Percentiles rank a stretch among this genome's conserved stretches.
Conservation (phyloP, 164 flowering plant species). For the Cinnamomum micranthum region DNA sequence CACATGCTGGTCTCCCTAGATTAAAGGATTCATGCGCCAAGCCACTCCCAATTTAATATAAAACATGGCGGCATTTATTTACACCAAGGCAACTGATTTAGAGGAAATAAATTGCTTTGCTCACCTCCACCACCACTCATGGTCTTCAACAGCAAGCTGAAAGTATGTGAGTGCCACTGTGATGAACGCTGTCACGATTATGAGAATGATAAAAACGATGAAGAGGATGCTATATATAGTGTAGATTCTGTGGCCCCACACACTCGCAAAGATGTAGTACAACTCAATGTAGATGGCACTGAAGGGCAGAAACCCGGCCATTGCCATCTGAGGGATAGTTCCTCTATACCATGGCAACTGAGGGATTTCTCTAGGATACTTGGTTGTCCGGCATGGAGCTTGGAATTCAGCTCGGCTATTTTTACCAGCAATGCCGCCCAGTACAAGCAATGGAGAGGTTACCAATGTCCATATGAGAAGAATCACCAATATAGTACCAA, state of each 20-base stretch:
- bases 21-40: too few relatives aligned
- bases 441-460: constrained; percentile 26
- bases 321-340: constrained; percentile 40
- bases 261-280: constrained; percentile 40
- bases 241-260: constrained; percentile 43
- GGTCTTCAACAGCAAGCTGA: constrained; percentile 44
- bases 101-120: not conserved
- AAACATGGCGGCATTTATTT: too few relatives aligned
- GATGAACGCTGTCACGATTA: constrained; percentile 38
- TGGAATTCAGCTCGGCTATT: constrained; percentile 29
- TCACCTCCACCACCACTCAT: constrained; percentile 48
- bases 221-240: constrained; percentile 36
- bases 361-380: constrained; percentile 38
- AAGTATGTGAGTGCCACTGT: constrained; percentile 38
- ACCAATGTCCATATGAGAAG: constrained; percentile 30
- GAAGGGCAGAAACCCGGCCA: constrained; percentile 43
- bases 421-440: constrained; percentile 31
- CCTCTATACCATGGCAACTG: constrained; percentile 39
- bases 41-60: too few relatives aligned
- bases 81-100: too few relatives aligned
- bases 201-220: constrained; percentile 39
- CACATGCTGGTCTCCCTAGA: too few relatives aligned
- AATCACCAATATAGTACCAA: constrained; percentile 31
- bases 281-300: constrained; percentile 41
- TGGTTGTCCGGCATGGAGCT: constrained; percentile 33